Evolutionary conservation across 2,329 filamentous ascomycete species (phyloP), one percentile per base, ranked within the genome.

Genomic region (Cryphonectria naterciae): DNA sequence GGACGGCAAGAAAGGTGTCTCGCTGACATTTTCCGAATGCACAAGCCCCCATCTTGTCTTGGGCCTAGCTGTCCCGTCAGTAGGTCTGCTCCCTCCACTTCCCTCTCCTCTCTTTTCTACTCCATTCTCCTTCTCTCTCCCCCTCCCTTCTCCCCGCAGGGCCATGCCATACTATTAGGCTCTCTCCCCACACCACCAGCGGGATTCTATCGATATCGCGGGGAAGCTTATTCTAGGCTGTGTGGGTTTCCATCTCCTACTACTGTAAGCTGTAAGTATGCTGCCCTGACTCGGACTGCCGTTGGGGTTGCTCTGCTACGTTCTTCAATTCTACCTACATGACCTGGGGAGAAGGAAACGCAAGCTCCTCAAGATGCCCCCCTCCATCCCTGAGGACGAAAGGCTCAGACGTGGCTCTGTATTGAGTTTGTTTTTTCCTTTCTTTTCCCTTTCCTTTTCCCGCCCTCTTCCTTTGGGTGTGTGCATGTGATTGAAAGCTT

Each of bases 1-100:
- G 46, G 65, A 66, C 65, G 35, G 65, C 65, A 66, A 58, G 49
- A 32, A 11, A 17, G 49, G 35, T 58, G 65, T 58, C 65, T 56
- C 49, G 65, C 49, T 66, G 22, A 52, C 15, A 28, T 28, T 11
- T 32, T 22, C 25, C n/a, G n/a, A 17, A 17, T 32, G 41, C 52
- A 56, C 17, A 43, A 11, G 32, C 3, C 17, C 17, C 35, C 15
- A 37, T n/a, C 56, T 22, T 19, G 25, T 61, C 32, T 61, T n/a
- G 58, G 58, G 32, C 10, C 22, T 22, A 7, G 56, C 56, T 37
- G 58, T 35, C 22, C 25, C 58, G 35, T 28, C 61, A 32, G 4
- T 32, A 35, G 25, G 10, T 64, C 61, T 8, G 7, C 22, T 49
- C 46, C 46, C 46, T 49, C 46, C 46, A 49, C 19, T 8, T 22